Conservation (phyloP, 805 yeast species). For the Myxozyma kluyveri region DNA sequence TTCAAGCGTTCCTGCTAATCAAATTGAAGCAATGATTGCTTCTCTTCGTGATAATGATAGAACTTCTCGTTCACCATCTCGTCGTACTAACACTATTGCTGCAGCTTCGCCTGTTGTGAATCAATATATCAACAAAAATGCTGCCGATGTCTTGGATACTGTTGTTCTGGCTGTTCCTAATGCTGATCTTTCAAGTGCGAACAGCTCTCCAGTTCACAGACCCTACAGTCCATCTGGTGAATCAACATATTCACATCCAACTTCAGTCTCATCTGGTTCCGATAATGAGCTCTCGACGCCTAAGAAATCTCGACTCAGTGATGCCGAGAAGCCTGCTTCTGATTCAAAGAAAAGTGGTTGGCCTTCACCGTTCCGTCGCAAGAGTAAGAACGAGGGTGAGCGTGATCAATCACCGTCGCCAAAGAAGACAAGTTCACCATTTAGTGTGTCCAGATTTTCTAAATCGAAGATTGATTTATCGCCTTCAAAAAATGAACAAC, state of each 20-base stretch:
- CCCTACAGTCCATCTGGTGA: slow-evolving; percentile 31
- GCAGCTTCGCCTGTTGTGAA: not conserved
- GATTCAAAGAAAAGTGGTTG: slow-evolving; percentile 36
- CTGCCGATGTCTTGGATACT: not conserved
- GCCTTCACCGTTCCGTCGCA: slow-evolving; percentile 46
- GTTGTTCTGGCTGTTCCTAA: slow-evolving; percentile 18
- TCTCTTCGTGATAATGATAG: not conserved
- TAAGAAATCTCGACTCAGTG: not conserved
- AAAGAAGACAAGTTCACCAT: slow-evolving; percentile 6
- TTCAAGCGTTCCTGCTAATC: slow-evolving; percentile 7
- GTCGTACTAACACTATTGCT: not conserved
- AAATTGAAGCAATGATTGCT: slow-evolving; percentile 13
- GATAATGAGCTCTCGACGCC: slow-evolving; percentile 17
- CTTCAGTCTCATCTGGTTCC: slow-evolving; percentile 28
- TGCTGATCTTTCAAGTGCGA: slow-evolving; percentile 18
- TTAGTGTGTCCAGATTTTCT: not conserved
- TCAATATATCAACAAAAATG: no score
- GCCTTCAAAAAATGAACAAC: not conserved
- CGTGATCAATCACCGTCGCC: slow-evolving; percentile 29
- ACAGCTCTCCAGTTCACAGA: slow-evolving; percentile 31
- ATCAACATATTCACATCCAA: slow-evolving; percentile 31
- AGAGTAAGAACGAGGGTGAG: slow-evolving; percentile 38
- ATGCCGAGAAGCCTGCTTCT: not conserved
- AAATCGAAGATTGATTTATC: not conserved
- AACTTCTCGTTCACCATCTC: not conserved